Evolutionary conservation across 108 stramenopile species (phyloP), one percentile per base, ranked within the genome.

Genomic region (Skeletonema tropicum): DNA sequence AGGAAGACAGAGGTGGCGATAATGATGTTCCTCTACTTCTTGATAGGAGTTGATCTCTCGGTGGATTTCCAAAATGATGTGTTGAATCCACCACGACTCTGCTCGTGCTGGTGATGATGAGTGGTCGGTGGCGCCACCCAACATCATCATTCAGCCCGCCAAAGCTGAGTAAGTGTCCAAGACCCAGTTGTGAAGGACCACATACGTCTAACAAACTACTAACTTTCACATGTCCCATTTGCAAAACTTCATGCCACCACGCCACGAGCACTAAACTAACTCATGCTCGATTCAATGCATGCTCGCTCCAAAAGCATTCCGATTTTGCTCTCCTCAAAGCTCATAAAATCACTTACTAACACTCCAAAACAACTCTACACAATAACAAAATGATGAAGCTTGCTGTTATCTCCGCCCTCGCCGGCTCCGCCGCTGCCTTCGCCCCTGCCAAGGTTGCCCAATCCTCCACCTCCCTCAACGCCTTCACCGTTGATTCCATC

Each of bases 371-470:
- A 45, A 45, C 15, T 45, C 42, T 3, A 62, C 1, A 55, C 31
- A 19, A 13, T 23, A 14, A 5, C 30, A 77, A 72, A 31, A 83
- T 83, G 82, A 83, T 78, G 73, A 62, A 73, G 57, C 29, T 61
- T 59, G 71, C 74, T 55, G 57, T 78, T 62, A n/a, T 62, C 74
- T 57, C 66, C 65, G 30, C 79, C 41, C 83, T 84, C 57, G 39
- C 73, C 68, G 81, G 70, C 41, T 77, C 76, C 17, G 81, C 76
- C 57, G 52, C 78, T 48, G 67, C 83, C 63, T 83, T 83, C 62
- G 83, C 69, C 62, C 82, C 82, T n/a, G n/a, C n/a, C n/a, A n/a
- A n/a, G n/a, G n/a, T n/a, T 13, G 76, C 49, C 63, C 60, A 68
- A 30, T 45, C 36, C n/a, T 75, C 30, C 42, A 61, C 60, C 61